phyloP scores from a whole-genome alignment of 176 grass and related monocot species.

The Triticum turgidum region DNA sequence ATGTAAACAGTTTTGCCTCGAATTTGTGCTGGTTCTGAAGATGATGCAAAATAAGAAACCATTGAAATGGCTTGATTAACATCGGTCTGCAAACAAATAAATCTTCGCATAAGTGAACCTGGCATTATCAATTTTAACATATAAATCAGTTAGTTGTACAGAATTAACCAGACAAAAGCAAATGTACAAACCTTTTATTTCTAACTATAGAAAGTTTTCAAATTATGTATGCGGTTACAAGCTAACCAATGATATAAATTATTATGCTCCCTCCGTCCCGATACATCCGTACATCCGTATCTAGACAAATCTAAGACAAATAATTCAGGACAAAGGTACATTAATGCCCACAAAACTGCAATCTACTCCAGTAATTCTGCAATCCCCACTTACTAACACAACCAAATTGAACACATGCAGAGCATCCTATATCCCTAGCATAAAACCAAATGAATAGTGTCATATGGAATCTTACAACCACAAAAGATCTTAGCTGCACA shows the following conservation, averaged over 20 bases:
- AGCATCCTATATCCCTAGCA: neutral
- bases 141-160: neutral
- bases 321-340: neutral
- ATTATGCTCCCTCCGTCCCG: too few relatives aligned
- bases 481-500: neutral
- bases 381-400: neutral
- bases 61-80: conserved; percentile 97
- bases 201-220: neutral
- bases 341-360: neutral
- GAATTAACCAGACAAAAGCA: neutral
- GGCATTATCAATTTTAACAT: neutral
- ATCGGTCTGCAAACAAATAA: conserved; percentile 61
- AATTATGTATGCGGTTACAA: neutral
- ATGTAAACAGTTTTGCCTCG: conserved; percentile 96
- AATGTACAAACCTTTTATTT: conserved; percentile 4
- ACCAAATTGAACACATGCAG: neutral
- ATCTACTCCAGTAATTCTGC: neutral
- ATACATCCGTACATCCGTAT: too few relatives aligned
- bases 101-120: conserved; percentile 2
- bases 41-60: conserved; percentile 96
- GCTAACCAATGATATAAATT: neutral
- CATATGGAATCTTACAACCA: neutral
- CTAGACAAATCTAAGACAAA: too few relatives aligned
- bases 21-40: conserved; percentile 92
- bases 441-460: conserved; percentile 3